phyloP scores from a whole-genome alignment of 768 basidiomycete species.

The Macrolepiota dolichaula region DNA sequence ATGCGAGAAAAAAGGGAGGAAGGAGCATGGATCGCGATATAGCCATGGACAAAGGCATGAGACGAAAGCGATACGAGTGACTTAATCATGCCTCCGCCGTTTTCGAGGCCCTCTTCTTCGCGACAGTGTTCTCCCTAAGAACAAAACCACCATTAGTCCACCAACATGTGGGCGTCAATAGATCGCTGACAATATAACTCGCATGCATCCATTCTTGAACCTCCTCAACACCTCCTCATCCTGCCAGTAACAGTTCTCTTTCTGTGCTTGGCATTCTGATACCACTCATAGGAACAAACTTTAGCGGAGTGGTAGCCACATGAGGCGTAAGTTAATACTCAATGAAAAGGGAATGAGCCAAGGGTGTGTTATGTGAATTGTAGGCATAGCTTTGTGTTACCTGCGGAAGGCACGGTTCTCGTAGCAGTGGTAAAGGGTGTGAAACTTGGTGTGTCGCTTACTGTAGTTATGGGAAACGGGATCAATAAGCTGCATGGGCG shows the following conservation, averaged over 20 bases:
- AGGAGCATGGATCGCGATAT: neutral
- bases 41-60: neutral
- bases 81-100: constrained; percentile 10
- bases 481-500: too few species aligned
- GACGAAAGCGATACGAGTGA: neutral
- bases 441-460: too few species aligned
- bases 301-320: constrained; percentile 97
- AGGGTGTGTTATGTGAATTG: too few species aligned
- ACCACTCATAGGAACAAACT: constrained; percentile 96
- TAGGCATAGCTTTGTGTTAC: too few species aligned
- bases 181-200: constrained; percentile 17
- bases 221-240: constrained; percentile 87
- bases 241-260: constrained; percentile 98
- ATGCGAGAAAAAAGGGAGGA: neutral
- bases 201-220: constrained; percentile 99
- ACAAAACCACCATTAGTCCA: neutral
- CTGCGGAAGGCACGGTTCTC: too few species aligned
- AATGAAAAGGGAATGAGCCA: constrained; percentile 52
- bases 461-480: too few species aligned
- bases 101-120: constrained; percentile 68
- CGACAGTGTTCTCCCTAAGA: constrained; percentile 81
- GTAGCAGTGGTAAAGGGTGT: too few species aligned
- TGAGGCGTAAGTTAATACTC: constrained; percentile 82
- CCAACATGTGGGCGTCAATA: too few species aligned
- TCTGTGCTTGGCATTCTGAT: constrained; percentile 98